A percentile compares a stretch with the other conserved stretches of the same genome.
Conservation (phyloP, 2,329 filamentous ascomycete species). For the Fusarium coicis region DNA sequence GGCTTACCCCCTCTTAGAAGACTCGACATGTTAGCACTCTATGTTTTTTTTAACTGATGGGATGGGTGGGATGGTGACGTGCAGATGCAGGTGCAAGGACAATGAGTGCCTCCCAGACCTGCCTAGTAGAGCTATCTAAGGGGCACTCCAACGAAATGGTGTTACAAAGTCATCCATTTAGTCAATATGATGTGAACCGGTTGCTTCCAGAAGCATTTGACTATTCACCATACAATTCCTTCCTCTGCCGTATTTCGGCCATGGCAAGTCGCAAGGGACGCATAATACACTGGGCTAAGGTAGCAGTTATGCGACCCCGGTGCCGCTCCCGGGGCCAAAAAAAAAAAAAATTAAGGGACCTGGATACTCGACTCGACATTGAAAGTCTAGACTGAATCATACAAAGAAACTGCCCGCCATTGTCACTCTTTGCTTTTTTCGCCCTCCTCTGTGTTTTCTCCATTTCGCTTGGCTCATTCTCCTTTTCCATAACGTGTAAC, state of each 20-base stretch:
- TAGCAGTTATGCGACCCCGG: conserved; percentile 11
- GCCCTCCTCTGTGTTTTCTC: neutral
- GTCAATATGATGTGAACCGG: neutral
- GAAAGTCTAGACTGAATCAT: conserved; percentile 32
- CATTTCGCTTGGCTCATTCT: neutral
- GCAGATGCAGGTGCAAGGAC: conserved; percentile 2
- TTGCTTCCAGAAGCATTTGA: neutral
- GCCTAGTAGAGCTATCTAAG: neutral
- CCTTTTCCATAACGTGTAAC: neutral
- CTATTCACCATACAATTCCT: neutral
- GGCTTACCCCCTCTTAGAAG: neutral
- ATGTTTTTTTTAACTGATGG: neutral
- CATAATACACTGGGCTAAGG: neutral
- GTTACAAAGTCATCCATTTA: neutral
- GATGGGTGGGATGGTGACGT: conserved; percentile 7
- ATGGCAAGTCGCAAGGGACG: neutral
- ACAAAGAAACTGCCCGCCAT: conserved; percentile 18
- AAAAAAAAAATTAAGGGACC: conserved; percentile 31
- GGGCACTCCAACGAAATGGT: neutral
- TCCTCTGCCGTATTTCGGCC: conserved; percentile 12
- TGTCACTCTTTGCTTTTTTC: conserved; percentile 18
- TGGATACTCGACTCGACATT: conserved; percentile 16
- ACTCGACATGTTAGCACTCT: conserved; percentile 3
- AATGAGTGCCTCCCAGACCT: neutral
- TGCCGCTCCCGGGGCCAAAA: conserved; percentile 6